These are phyloP conservation scores for Lolium multiflorum DNA, from an alignment of 176 grass and related monocot genomes.

Conservation along the genomic window DNA sequence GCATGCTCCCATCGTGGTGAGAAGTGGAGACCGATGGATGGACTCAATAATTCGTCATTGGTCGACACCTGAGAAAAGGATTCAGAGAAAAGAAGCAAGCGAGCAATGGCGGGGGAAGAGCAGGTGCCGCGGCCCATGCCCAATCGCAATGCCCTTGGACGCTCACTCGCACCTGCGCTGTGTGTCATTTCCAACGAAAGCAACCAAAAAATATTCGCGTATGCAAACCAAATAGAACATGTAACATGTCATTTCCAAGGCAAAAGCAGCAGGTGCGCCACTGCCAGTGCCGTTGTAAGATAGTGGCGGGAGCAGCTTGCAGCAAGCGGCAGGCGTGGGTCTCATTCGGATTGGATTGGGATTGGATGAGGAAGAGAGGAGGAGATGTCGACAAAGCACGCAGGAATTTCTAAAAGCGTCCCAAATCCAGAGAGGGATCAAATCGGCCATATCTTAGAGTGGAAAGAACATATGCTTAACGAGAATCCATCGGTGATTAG, in stretches of 20 bases:
- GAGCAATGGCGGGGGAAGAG: slow-evolving; percentile 17
- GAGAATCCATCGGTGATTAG: slow-evolving; percentile 36
- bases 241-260: slow-evolving; percentile 81
- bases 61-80: slow-evolving; percentile 46
- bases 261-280: slow-evolving; percentile 69
- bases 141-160: slow-evolving; percentile 38
- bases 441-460: slow-evolving; percentile 49
- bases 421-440: slow-evolving; percentile 36
- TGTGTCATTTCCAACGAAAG: slow-evolving; percentile 89
- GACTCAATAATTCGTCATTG: slow-evolving; percentile 11
- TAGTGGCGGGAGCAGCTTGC: slow-evolving; percentile 29
- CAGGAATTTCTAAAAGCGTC: slow-evolving; percentile 41
- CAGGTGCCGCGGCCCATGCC: slow-evolving; percentile 34
- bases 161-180: slow-evolving; percentile 52
- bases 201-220: slow-evolving; percentile 51
- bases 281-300: slow-evolving; percentile 28
- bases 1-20: background rate
- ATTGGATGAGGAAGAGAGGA: background rate
- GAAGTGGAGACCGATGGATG: background rate
- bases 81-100: background rate
- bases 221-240: slow-evolving; percentile 65
- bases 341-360: slow-evolving; percentile 26
- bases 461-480: slow-evolving; percentile 66
- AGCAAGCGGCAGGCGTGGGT: slow-evolving; percentile 12
- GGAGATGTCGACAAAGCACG: slow-evolving; percentile 24